A percentile compares a stretch with the other conserved stretches of the same genome.
phyloP scores from a whole-genome alignment of 164 flowering plant species.

The Stephania japonica region DNA sequence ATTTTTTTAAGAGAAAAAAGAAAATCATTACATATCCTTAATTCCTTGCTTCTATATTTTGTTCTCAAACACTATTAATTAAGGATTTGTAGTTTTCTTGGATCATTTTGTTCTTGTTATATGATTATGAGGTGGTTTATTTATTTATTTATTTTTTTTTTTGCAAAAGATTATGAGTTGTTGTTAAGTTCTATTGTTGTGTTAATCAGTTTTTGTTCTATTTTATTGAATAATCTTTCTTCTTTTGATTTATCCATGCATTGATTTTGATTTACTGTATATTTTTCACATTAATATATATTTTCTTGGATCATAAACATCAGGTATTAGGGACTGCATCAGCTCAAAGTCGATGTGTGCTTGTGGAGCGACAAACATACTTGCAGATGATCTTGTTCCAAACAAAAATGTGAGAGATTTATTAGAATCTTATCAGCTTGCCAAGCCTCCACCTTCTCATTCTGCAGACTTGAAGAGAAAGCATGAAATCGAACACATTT shows the following conservation, averaged over 20 bases:
- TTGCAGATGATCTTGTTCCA: constrained; percentile 94
- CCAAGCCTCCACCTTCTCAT: constrained; percentile 23
- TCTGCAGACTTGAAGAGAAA: constrained; percentile 72
- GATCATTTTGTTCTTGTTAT: background rate
- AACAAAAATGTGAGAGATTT: constrained; percentile 89
- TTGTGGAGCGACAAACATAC: constrained; percentile 78
- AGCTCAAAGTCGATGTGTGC: constrained; percentile 72
- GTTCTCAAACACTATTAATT: background rate
- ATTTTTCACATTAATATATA: background rate
- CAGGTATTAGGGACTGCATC: constrained; percentile 88
- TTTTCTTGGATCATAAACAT: background rate
- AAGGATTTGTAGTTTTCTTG: background rate
- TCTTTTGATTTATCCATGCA: background rate
- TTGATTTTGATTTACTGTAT: background rate
- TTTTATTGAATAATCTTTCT: background rate
- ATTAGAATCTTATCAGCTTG: constrained; percentile 58
- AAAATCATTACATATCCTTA: no score
- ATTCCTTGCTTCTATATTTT: background rate
- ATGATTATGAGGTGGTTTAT: background rate
- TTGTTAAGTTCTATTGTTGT: background rate
- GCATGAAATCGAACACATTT: constrained; percentile 61
- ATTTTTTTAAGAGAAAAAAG: background rate
- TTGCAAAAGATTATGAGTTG: background rate
- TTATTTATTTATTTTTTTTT: no score
- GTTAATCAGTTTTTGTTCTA: background rate